A percentile compares a stretch with the other conserved stretches of the same genome.
These are phyloP conservation scores for Geotrichum histeridarum DNA, from an alignment of 1,139 yeast genomes.

Conservation along the genomic window DNA sequence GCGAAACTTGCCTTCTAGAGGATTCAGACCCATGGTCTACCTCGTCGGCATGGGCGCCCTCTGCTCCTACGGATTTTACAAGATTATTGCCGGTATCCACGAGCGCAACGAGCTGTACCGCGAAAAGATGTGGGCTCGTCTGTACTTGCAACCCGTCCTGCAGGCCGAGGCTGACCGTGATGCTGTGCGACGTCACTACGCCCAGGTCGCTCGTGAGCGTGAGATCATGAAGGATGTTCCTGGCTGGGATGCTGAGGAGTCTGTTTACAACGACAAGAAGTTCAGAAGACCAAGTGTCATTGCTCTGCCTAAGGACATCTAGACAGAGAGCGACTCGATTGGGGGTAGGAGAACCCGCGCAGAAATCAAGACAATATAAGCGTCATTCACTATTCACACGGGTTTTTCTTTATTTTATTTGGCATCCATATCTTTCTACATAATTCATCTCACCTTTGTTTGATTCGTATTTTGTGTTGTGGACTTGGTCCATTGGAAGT, in stretches of 20 bases:
- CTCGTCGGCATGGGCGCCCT: conserved; percentile 58
- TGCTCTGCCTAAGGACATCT: conserved; percentile 30
- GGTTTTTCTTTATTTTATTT: conserved; percentile 8
- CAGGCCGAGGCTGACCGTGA: conserved; percentile 83
- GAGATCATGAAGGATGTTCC: conserved; percentile 55
- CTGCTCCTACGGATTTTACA: conserved; percentile 70
- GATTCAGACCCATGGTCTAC: conserved; percentile 73
- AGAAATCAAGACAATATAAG: background rate
- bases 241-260: conserved; percentile 52
- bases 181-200: conserved; percentile 63
- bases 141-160: conserved; percentile 66
- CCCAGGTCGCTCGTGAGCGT: conserved; percentile 65
- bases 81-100: conserved; percentile 60
- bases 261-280: conserved; percentile 45
- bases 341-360: background rate
- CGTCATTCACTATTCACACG: background rate
- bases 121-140: conserved; percentile 74
- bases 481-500: background rate
- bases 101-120: conserved; percentile 71
- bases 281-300: conserved; percentile 37
- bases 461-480: background rate
- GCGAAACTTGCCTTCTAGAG: conserved; percentile 78
- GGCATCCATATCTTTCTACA: conserved; percentile 9
- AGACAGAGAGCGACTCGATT: conserved; percentile 7
- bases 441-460: conserved; percentile 1